Evolutionary conservation across 345 rosid species (phyloP).

Genomic region (Lumnitzera littorea): DNA sequence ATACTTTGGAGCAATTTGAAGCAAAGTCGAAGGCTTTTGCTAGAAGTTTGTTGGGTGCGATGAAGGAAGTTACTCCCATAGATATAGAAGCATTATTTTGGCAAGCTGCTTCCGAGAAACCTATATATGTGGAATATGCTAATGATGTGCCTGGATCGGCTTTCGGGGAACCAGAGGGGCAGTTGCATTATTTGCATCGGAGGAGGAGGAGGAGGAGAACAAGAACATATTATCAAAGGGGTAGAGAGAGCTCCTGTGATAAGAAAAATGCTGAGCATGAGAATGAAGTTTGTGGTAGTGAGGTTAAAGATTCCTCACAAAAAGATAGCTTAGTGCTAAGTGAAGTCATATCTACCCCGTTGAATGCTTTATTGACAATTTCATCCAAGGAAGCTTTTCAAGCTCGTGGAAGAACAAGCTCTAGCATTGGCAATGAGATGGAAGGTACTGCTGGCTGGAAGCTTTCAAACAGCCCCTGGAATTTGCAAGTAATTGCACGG

Average conservation of each 20-base stretch:
- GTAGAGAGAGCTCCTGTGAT: constrained; percentile 28
- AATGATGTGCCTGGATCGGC: constrained; percentile 98
- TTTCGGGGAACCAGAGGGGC: constrained; percentile 79
- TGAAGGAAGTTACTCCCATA: constrained; percentile 69
- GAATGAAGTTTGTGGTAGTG: constrained; percentile 13
- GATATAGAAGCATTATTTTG: constrained; percentile 83
- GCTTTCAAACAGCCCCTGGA: constrained; percentile 98
- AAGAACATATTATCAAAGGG: constrained; percentile 52
- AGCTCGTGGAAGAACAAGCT: constrained; percentile 34
- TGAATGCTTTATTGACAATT: constrained; percentile 22
- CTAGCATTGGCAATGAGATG: constrained; percentile 38
- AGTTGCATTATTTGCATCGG: constrained; percentile 47
- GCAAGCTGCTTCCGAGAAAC: constrained; percentile 83
- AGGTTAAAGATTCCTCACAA: constrained; percentile 15
- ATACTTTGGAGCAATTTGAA: constrained; percentile 95
- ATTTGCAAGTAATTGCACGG: constrained; percentile 90
- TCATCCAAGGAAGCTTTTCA: constrained; percentile 22
- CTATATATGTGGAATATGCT: constrained; percentile 90
- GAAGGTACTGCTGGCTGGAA: constrained; percentile 99
- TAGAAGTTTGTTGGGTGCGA: constrained; percentile 48
- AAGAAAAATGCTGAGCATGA: constrained; percentile 18
- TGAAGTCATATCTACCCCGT: constrained; percentile 17
- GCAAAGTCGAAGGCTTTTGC: constrained; percentile 74
- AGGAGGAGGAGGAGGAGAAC: constrained; percentile 64
- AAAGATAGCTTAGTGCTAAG: constrained; percentile 17